Conservation (phyloP, 1,284 basidiomycete genomes). For the Serendipita sp. region DNA sequence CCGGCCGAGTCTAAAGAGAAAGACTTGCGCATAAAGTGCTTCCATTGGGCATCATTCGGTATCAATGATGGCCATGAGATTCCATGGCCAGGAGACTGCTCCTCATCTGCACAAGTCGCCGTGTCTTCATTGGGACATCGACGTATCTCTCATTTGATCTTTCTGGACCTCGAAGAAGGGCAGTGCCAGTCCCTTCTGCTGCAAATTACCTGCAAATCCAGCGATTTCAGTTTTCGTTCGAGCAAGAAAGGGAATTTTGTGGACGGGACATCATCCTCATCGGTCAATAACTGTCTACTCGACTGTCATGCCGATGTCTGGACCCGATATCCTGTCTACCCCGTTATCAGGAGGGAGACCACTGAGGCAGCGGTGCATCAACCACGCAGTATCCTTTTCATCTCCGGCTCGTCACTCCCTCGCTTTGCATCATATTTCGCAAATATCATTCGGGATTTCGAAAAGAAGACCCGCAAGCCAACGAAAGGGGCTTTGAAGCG, state of each 20-base stretch:
- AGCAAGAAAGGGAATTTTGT: neutral
- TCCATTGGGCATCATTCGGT: conserved; percentile 44
- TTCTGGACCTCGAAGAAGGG: conserved; percentile 22
- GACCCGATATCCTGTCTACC: conserved; percentile 45
- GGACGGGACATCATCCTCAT: conserved; percentile 8
- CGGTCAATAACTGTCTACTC: conserved; percentile 35
- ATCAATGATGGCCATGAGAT: conserved; percentile 30
- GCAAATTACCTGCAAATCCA: conserved; percentile 37
- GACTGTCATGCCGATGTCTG: conserved; percentile 43
- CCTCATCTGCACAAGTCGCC: conserved; percentile 18
- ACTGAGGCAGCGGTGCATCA: conserved; percentile 22
- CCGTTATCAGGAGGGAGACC: conserved; percentile 36
- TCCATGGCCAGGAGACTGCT: conserved; percentile 17
- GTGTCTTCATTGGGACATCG: conserved; percentile 34
- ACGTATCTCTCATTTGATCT: conserved; percentile 28
- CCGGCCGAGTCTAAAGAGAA: neutral
- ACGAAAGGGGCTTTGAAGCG: conserved; percentile 29
- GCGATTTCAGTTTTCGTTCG: conserved; percentile 35
- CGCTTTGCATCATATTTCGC: conserved; percentile 30
- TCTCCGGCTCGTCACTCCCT: conserved; percentile 19
- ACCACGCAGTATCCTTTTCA: conserved; percentile 31
- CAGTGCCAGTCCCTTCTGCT: conserved; percentile 29
- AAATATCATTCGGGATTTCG: conserved; percentile 32
- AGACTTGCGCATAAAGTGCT: conserved; percentile 22
- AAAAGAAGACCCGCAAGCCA: conserved; percentile 36